Base-by-base conservation (phyloP, 805 yeast genomes). In the Metschnikowia santaceciliae region DNA sequence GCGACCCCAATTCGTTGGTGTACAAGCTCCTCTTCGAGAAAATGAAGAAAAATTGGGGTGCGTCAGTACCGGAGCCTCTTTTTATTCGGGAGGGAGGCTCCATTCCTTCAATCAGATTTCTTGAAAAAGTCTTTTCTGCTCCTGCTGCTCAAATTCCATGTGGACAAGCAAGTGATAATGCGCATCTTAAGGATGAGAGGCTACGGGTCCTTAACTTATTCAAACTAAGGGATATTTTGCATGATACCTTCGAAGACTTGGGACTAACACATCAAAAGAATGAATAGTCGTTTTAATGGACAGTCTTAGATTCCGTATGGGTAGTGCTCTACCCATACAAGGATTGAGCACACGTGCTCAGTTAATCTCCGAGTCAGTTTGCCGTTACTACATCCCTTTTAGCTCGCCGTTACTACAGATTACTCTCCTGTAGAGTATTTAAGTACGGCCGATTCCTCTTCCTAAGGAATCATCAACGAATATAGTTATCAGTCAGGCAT, bases 41-140 rank as follows among this genome's bases (percentile, higher is more conserved):
- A 46, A 73, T 92, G 32, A 69, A 72, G 39, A 66, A 72, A 3
- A 88, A 83, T 49, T 92, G 99, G 99, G 82, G 80, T 0, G 70
- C 75, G 11, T 45, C 54, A 1, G 60, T 61, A 8, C 63, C 65
- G 1, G 88, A 87, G 49, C 97, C 98, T 2, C 70, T 92, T 39
- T 85, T 83, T 53, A 88, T 94, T 32, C 80, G 98, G 57, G 99
- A 94, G 71, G 99, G 99, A 54, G 99, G 99, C 0, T 89, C 97
- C 0, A 90, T 92, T 65, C 97, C 99, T 1, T 85, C 92, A 10
- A 83, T 94, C 6, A 71, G 97, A 55, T 86, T 86, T 53, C 70
- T 92, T 56, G 99, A 92, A 61, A 88, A 88, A 65, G 73, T 79
- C 11, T 88, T 92, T 57, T 68, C 77, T 47, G 96, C 98, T 3